Evolutionary conservation across 495 filamentous ascomycete genomes (phyloP), one percentile per base, ranked within the genome.

Genomic region (Letharia lupina): DNA sequence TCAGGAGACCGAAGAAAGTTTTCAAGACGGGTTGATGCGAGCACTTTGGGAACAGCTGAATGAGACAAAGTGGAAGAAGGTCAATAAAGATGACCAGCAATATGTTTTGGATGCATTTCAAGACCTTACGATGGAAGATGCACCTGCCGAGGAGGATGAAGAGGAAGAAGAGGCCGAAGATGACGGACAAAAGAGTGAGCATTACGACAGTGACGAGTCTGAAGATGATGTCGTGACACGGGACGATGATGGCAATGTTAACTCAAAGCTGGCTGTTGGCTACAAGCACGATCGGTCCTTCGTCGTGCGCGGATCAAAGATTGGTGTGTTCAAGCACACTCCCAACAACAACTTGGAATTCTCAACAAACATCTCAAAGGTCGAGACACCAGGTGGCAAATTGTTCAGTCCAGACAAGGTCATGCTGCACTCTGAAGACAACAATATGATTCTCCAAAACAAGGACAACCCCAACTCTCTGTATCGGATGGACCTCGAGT

Each of bases 271-370:
- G 35, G 95, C 95, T n/a, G 94, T 98, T 60, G 94, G 95, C 40
- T 97, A 96, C 80, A 98, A 97, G 78, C 89, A 96, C 69, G 95
- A 98, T 71, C 84, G 95, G 37, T 96, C 92, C 3, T 98, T 98
- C 65, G 94, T 98, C 57, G 91, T 98, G 31, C 89, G 94, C 66
- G 94, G 94, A 42, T 91, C 90, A 69, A 96, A 96, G 82, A 98
- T 98, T 73, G 94, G 94, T 62, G 95, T 98, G 40, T 98, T 98
- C 84, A 98, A 96, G 77, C 95, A 98, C 70, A 97, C 91, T 0
- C 80, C 86, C 15, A 89, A 96, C 76, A 95, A 98, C 73, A 87
- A 93, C 62, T 83, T 98, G 40, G 89, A 98, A 76, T 98, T 98
- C 76, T 90, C 89, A n/a, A 98, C 94, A 31, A 97, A 89, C 69